These are phyloP conservation scores for Nannochloropsis gaditana DNA, from an alignment of 108 stramenopile genomes.

Conservation along the genomic window DNA sequence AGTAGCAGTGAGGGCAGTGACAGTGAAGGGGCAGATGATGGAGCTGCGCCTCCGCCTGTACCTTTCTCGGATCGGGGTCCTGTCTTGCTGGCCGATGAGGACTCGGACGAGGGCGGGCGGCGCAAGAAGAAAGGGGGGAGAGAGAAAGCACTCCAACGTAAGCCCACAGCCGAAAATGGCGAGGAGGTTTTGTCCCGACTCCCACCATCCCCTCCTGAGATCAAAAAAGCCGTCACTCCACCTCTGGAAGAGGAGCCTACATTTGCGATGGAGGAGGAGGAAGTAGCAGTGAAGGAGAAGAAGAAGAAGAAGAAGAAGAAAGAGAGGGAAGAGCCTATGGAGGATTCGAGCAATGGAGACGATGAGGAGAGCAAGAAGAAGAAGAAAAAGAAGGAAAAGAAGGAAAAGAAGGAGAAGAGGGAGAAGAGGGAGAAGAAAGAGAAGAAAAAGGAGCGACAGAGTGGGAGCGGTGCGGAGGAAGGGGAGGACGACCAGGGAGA, in stretches of 20 bases:
- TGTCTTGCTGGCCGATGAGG: conserved; percentile 1
- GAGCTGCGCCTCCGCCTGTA: background rate
- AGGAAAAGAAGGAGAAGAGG: background rate
- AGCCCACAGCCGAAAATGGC: background rate
- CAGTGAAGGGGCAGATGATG: background rate
- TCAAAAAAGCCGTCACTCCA: background rate
- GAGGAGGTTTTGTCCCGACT: background rate
- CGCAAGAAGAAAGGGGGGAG: background rate
- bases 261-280: background rate
- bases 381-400: background rate
- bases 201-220: background rate
- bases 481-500: background rate
- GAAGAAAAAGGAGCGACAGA: background rate
- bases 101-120: background rate
- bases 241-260: background rate
- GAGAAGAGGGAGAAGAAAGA: background rate
- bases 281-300: background rate
- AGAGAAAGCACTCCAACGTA: background rate
- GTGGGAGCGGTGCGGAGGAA: background rate
- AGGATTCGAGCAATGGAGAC: background rate
- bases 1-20: background rate
- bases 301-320: background rate
- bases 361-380: background rate
- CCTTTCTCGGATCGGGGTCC: background rate
- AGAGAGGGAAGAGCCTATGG: background rate